Conservation (phyloP, 768 basidiomycete species). For the Epithele typhae region DNA sequence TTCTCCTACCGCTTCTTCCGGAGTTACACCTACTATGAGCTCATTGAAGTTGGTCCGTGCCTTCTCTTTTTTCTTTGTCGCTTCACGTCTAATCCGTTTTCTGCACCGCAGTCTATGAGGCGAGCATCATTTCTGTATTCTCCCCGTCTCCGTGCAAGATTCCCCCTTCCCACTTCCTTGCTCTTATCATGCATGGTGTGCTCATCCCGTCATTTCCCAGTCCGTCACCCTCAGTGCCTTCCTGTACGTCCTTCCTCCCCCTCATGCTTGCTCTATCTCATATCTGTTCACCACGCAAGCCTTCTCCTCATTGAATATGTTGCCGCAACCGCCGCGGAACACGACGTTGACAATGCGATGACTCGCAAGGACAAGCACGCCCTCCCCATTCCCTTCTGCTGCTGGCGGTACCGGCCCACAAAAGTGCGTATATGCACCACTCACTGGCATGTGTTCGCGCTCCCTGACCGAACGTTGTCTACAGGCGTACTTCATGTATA, state of each 20-base stretch:
- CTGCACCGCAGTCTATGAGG: constrained; percentile 57
- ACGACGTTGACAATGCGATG: constrained; percentile 63
- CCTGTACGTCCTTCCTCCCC: constrained; percentile 45
- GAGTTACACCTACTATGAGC: constrained; percentile 61
- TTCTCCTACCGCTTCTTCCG: constrained; percentile 83
- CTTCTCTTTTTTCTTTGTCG: constrained; percentile 29
- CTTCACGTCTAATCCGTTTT: constrained; percentile 6
- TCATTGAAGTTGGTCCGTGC: constrained; percentile 44
- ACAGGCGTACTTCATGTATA: constrained; percentile 86
- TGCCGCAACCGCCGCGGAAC: constrained; percentile 59
- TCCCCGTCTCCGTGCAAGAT: neutral
- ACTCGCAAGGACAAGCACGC: constrained; percentile 73
- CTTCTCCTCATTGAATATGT: constrained; percentile 84
- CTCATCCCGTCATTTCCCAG: constrained; percentile 28
- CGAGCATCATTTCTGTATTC: constrained; percentile 25
- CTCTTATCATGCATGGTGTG: too few species aligned
- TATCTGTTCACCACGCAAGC: constrained; percentile 32
- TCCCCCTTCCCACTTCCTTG: too few species aligned
- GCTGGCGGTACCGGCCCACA: constrained; percentile 76
- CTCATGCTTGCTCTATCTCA: neutral
- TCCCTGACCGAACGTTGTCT: neutral
- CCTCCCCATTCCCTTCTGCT: constrained; percentile 77
- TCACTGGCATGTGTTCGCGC: too few species aligned
- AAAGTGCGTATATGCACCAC: constrained; percentile 40
- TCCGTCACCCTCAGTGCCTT: constrained; percentile 85